Conservation (phyloP, 2,329 filamentous ascomycete genomes). For the Teratosphaeria zuluensis region DNA sequence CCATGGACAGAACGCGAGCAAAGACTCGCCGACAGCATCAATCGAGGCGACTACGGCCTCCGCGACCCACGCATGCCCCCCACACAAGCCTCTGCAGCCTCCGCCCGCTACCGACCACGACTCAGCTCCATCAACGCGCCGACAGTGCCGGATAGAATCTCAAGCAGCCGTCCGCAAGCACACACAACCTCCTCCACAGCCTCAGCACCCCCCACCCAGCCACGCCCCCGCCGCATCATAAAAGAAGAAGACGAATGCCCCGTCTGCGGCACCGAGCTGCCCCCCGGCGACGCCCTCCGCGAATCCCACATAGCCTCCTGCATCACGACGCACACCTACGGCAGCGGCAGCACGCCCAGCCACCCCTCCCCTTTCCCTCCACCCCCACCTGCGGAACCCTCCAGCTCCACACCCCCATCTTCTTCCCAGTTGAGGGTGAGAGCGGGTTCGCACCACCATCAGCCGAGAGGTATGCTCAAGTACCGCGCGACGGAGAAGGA, state of each 20-base stretch:
- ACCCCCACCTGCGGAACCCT: slow-evolving; percentile 9
- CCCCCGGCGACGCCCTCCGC: slow-evolving; percentile 39
- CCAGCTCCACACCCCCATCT: slow-evolving; percentile 1
- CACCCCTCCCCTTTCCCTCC: slow-evolving; percentile 6
- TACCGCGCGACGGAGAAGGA: slow-evolving; percentile 56
- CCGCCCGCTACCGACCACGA: neutral
- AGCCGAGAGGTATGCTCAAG: slow-evolving; percentile 35
- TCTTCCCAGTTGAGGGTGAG: slow-evolving; percentile 10
- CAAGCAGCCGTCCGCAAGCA: neutral
- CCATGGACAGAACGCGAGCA: neutral
- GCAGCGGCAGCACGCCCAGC: slow-evolving; percentile 1
- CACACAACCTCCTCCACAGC: neutral
- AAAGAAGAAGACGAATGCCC: slow-evolving; percentile 70
- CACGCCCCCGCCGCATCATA: slow-evolving; percentile 15
- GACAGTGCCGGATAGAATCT: neutral
- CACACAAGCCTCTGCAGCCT: neutral
- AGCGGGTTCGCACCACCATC: slow-evolving; percentile 22
- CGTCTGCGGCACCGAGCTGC: slow-evolving; percentile 63
- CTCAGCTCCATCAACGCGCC: neutral
- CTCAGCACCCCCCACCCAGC: neutral
- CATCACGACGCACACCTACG: slow-evolving; percentile 18
- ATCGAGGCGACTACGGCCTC: neutral
- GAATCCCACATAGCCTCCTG: slow-evolving; percentile 35
- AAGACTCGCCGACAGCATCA: neutral
- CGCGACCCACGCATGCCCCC: neutral